These are phyloP conservation scores for Phytophthora uliginosa DNA, from an alignment of 352 stramenopile genomes.

Conservation along the genomic window DNA sequence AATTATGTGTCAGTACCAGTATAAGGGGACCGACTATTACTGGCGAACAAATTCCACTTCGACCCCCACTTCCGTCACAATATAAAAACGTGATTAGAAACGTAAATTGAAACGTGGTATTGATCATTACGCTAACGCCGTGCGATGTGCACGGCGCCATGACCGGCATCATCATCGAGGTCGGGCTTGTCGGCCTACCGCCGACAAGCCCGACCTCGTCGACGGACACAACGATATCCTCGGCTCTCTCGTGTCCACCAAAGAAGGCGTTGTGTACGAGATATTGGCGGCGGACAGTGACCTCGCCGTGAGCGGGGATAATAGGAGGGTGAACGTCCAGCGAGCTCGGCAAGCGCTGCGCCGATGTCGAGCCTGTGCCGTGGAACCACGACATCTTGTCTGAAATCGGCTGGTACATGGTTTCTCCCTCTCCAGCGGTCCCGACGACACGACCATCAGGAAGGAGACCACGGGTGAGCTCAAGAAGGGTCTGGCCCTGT, in stretches of 20 bases:
- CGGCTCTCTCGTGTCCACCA: slow-evolving; percentile 96
- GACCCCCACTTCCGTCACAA: too few relatives aligned
- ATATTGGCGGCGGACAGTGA: slow-evolving; percentile 98
- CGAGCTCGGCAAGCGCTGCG: slow-evolving; percentile 94
- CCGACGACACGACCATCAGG: slow-evolving; percentile 97
- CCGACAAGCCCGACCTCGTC: slow-evolving; percentile 73
- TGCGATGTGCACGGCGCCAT: slow-evolving; percentile 93
- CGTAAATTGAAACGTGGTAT: too few relatives aligned
- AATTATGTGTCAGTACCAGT: too few relatives aligned
- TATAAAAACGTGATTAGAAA: too few relatives aligned
- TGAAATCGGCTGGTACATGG: slow-evolving; percentile 94
- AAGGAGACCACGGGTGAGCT: slow-evolving; percentile 94
- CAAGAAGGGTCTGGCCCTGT: slow-evolving; percentile 88
- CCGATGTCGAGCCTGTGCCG: slow-evolving; percentile 96
- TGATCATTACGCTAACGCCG: too few relatives aligned
- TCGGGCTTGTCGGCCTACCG: too few relatives aligned
- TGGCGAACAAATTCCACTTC: too few relatives aligned
- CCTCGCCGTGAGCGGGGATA: too few relatives aligned
- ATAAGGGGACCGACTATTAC: too few relatives aligned
- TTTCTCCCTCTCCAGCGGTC: slow-evolving; percentile 99
- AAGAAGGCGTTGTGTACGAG: slow-evolving; percentile 93
- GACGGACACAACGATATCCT: slow-evolving; percentile 97
- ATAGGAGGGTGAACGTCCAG: slow-evolving; percentile 99
- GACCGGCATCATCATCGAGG: slow-evolving; percentile 89
- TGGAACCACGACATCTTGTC: slow-evolving; percentile 97